Conservation (phyloP, 257 asterid genomes). For the Mentha longifolia region DNA sequence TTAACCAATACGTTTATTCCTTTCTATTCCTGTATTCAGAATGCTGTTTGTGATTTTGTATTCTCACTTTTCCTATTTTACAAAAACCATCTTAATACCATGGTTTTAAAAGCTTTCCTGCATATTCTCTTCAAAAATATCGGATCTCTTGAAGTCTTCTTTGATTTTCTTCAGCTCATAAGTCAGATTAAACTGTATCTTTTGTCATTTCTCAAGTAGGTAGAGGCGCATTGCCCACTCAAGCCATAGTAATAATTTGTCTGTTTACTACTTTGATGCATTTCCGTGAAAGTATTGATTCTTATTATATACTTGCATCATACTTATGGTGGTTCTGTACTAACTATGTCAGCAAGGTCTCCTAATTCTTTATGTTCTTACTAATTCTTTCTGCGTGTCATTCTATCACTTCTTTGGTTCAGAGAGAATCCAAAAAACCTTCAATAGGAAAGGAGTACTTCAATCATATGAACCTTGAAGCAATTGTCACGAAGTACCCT, state of each 20-base stretch:
- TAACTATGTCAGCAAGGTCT: slow-evolving; percentile 11
- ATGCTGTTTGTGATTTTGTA: slow-evolving; percentile 20
- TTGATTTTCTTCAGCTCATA: slow-evolving; percentile 2
- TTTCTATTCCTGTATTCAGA: slow-evolving; percentile 24
- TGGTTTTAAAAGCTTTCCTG: slow-evolving; percentile 14
- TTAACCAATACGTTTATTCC: slow-evolving; percentile 3
- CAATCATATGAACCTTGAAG: slow-evolving; percentile 85
- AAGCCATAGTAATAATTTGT: slow-evolving; percentile 22
- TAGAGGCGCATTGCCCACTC: slow-evolving; percentile 9
- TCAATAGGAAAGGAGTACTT: slow-evolving; percentile 95
- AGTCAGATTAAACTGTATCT: slow-evolving; percentile 8
- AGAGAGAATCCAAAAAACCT: slow-evolving; percentile 93
- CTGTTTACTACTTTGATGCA: slow-evolving; percentile 18
- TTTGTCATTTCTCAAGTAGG: slow-evolving; percentile 18
- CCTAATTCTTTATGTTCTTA: slow-evolving; percentile 11
- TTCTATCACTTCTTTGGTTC: slow-evolving; percentile 34
- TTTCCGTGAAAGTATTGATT: slow-evolving; percentile 21
- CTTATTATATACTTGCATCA: slow-evolving; percentile 7
- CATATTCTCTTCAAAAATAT: slow-evolving; percentile 13
- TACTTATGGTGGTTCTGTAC: slow-evolving; percentile 20
- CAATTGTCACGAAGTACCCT: slow-evolving; percentile 83
- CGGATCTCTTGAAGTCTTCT: slow-evolving; percentile 12
- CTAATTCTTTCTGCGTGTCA: slow-evolving; percentile 31
- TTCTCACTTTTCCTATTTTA: slow-evolving; percentile 8
- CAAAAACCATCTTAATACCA: neutral